A percentile compares a stretch with the other conserved stretches of the same genome.
phyloP scores from a whole-genome alignment of 441 rosid species.

The Gossypium trilobum region DNA sequence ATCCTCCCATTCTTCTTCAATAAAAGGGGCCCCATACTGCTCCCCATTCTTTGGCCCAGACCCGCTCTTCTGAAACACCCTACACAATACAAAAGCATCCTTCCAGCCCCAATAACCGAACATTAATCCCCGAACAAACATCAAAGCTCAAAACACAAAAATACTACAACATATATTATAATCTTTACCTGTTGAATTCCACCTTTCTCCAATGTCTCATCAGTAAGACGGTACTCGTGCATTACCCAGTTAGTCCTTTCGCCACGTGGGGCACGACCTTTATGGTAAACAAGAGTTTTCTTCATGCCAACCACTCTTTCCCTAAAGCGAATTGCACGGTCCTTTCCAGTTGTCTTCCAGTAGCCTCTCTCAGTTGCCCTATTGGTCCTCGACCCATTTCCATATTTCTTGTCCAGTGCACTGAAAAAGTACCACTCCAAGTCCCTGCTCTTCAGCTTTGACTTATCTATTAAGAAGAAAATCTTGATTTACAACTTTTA shows the following conservation, averaged over 20 bases:
- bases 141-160: neutral
- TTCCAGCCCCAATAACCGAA: conserved; percentile 23
- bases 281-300: conserved; percentile 88
- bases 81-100: conserved; percentile 84
- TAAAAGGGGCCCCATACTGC: conserved; percentile 89
- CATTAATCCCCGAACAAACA: neutral
- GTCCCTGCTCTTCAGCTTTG: conserved; percentile 80
- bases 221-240: conserved; percentile 87
- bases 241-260: conserved; percentile 87
- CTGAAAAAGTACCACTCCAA: conserved; percentile 95
- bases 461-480: conserved; percentile 39
- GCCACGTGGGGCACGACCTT: conserved; percentile 84
- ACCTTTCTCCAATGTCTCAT: conserved; percentile 54
- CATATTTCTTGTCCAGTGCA: conserved; percentile 67
- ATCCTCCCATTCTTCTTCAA: conserved; percentile 94
- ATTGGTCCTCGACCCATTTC: conserved; percentile 77
- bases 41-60: conserved; percentile 97
- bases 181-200: conserved; percentile 61
- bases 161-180: neutral
- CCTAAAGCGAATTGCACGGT: conserved; percentile 44
- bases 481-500: neutral
- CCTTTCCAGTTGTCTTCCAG: conserved; percentile 97
- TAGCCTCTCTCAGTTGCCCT: conserved; percentile 93
- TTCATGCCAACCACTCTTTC: conserved; percentile 68
- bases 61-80: conserved; percentile 92